These are phyloP conservation scores for Wickerhamomyces chambardii DNA, from an alignment of 805 yeast species.

Conservation along the genomic window DNA sequence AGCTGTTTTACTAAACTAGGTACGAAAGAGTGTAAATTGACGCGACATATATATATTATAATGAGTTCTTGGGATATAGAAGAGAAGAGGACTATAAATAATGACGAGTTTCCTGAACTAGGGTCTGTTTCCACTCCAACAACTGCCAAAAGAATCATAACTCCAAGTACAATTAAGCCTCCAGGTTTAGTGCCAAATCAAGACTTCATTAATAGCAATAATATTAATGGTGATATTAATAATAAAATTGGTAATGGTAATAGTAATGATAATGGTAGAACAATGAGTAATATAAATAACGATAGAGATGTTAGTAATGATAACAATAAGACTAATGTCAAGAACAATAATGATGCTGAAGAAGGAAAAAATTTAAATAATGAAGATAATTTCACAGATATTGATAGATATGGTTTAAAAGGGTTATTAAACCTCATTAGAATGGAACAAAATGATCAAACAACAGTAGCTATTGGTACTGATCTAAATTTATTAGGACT, in stretches of 20 bases:
- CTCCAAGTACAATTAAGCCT: neutral
- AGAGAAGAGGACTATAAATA: neutral
- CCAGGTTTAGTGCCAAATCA: neutral
- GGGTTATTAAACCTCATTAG: conserved; percentile 53
- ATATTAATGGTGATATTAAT: too few species aligned
- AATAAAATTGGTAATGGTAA: too few species aligned
- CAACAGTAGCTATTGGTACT: conserved; percentile 64
- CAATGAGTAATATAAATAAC: too few species aligned
- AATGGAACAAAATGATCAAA: conserved; percentile 54
- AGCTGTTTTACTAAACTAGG: too few species aligned
- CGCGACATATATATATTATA: too few species aligned
- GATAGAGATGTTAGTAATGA: too few species aligned
- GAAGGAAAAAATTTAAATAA: too few species aligned
- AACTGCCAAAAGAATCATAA: too few species aligned
- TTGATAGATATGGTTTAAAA: conserved; percentile 58
- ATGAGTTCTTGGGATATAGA: neutral
- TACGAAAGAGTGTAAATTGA: too few species aligned
- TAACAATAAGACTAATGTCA: too few species aligned
- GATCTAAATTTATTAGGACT: conserved; percentile 64
- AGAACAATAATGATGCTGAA: too few species aligned
- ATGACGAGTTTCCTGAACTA: neutral
- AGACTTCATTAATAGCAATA: neutral
- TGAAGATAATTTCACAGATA: conserved; percentile 25
- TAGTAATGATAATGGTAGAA: too few species aligned
- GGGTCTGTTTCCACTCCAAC: neutral